Conservation (phyloP, 2,329 filamentous ascomycete species). For the Capronia coronata region DNA sequence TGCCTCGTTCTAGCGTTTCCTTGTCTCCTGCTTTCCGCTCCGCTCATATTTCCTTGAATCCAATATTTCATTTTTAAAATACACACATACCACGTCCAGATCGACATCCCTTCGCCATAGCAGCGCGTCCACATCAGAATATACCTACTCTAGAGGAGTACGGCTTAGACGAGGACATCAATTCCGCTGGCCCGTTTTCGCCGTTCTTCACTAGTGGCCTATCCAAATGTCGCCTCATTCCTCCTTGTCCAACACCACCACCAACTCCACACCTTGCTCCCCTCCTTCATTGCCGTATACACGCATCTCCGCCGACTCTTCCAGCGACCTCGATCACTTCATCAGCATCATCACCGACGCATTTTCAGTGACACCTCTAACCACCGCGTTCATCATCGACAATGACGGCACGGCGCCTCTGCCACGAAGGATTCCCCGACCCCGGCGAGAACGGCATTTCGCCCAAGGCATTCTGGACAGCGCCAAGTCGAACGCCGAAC, state of each 20-base stretch:
- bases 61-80: background rate
- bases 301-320: constrained; percentile 10
- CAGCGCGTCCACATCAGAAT: too few relatives aligned
- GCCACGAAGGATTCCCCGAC: constrained; percentile 16
- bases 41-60: background rate
- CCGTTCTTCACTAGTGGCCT: too few relatives aligned
- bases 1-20: too few relatives aligned
- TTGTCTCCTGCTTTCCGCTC: background rate
- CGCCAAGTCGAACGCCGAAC: constrained; percentile 18
- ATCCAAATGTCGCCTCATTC: background rate
- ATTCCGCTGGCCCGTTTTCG: too few relatives aligned
- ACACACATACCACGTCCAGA: background rate
- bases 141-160: too few relatives aligned
- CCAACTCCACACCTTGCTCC: too few relatives aligned
- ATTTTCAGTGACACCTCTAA: constrained; percentile 18
- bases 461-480: constrained; percentile 20
- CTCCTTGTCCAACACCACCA: background rate
- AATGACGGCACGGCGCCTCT: constrained; percentile 22
- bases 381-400: constrained; percentile 23
- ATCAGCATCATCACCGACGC: constrained; percentile 22
- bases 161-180: too few relatives aligned
- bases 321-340: constrained; percentile 16
- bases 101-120: too few relatives aligned
- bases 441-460: constrained; percentile 21
- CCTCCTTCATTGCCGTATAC: constrained; percentile 2